Conservation (phyloP, 257 asterid species). For the Lycium ferocissimum region DNA sequence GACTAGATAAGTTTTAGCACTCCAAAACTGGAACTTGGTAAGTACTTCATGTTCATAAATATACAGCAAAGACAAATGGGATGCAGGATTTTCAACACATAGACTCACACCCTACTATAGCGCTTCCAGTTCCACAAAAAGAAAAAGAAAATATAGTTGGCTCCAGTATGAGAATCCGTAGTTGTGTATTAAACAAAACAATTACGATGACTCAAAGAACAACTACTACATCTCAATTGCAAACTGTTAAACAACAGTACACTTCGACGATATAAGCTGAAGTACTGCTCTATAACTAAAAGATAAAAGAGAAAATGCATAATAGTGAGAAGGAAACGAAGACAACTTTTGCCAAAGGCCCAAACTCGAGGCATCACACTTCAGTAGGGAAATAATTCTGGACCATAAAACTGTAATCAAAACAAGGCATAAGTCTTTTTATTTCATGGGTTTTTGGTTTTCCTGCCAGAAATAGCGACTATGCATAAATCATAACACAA, state of each 20-base stretch:
- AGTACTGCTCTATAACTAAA: background rate
- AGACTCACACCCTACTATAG: background rate
- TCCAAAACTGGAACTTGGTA: background rate
- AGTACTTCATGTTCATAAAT: background rate
- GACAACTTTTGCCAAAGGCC: background rate
- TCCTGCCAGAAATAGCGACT: too few species aligned
- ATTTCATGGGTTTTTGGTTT: background rate
- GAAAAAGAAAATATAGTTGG: too few species aligned
- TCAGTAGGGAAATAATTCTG: background rate
- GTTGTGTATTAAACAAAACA: too few species aligned
- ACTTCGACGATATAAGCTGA: background rate
- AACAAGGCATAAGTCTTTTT: background rate
- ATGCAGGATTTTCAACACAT: background rate
- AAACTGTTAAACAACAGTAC: background rate
- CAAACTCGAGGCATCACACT: background rate
- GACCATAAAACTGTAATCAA: background rate
- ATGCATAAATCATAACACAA: background rate
- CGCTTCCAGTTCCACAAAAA: background rate
- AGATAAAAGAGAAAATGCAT: background rate
- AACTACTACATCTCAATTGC: too few species aligned
- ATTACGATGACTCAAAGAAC: too few species aligned
- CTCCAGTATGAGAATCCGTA: too few species aligned
- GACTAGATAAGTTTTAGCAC: background rate
- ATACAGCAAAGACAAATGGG: background rate
- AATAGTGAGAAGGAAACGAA: background rate